phyloP scores from a whole-genome alignment of 768 basidiomycete species.

The Panaeolus cyanescens region DNA sequence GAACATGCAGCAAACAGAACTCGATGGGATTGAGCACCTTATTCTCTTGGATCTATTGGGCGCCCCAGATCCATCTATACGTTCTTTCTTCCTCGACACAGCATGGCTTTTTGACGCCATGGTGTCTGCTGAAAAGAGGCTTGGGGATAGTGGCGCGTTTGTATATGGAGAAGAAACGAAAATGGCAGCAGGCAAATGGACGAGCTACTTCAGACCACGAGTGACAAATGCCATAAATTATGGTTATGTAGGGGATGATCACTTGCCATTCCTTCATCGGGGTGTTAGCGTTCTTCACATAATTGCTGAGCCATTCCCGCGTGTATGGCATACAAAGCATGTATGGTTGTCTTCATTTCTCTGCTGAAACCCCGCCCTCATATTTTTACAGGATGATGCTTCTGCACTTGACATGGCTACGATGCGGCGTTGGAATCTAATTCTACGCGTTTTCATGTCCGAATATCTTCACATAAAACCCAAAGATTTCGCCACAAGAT shows the following conservation, averaged over 20 bases:
- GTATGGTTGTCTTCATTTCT: slow-evolving; percentile 45
- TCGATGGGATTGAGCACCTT: slow-evolving; percentile 85
- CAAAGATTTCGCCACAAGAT: slow-evolving; percentile 33
- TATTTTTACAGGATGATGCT: slow-evolving; percentile 74
- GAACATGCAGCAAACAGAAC: slow-evolving; percentile 56
- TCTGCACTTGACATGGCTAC: slow-evolving; percentile 83
- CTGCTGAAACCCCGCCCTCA: background rate
- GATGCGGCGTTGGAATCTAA: slow-evolving; percentile 86
- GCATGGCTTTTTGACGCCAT: slow-evolving; percentile 92
- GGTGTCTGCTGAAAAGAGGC: slow-evolving; percentile 65
- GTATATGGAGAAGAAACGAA: slow-evolving; percentile 41
- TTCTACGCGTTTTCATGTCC: slow-evolving; percentile 83
- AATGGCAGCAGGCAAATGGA: slow-evolving; percentile 52
- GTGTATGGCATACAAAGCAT: slow-evolving; percentile 81
- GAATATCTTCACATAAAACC: slow-evolving; percentile 84
- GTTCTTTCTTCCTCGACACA: slow-evolving; percentile 83
- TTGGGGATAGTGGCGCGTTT: slow-evolving; percentile 69
- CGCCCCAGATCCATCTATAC: slow-evolving; percentile 69
- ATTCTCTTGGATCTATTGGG: slow-evolving; percentile 94
- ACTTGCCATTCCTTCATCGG: slow-evolving; percentile 80
- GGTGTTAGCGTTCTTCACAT: slow-evolving; percentile 92
- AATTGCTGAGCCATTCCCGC: slow-evolving; percentile 87
- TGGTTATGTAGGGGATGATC: slow-evolving; percentile 87
- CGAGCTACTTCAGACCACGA: slow-evolving; percentile 70
- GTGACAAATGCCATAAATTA: slow-evolving; percentile 34